Conservation (phyloP, 2,329 filamentous ascomycete species). For the Monilinia polystroma region DNA sequence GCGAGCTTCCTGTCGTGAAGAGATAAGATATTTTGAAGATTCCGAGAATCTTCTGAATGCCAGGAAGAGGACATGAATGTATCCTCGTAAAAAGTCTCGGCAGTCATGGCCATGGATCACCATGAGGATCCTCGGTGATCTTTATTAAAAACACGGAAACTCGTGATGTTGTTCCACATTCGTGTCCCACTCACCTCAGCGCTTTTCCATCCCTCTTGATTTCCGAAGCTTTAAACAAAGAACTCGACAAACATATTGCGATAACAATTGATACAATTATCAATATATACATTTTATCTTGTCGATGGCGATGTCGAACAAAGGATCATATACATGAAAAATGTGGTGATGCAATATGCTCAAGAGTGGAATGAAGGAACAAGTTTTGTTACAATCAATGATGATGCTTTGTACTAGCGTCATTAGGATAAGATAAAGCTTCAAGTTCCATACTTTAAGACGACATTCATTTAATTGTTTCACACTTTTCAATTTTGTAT, state of each 20-base stretch:
- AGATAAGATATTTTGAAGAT: not conserved
- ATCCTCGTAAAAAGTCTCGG: not conserved
- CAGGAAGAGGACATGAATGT: not conserved
- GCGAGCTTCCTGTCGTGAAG: not conserved
- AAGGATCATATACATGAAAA: conserved; percentile 1
- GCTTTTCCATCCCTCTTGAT: conserved; percentile 36
- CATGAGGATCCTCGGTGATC: not conserved
- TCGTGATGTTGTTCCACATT: conserved; percentile 10
- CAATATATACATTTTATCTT: conserved; percentile 30
- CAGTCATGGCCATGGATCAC: not conserved
- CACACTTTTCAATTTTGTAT: not conserved
- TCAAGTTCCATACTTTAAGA: not conserved
- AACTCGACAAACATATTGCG: conserved; percentile 23
- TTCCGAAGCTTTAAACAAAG: conserved; percentile 29
- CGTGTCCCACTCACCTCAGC: conserved; percentile 31
- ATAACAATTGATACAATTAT: conserved; percentile 27
- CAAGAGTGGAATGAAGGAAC: conserved; percentile 11
- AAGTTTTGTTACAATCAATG: too few relatives aligned
- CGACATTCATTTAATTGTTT: not conserved
- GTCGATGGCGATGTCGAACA: not conserved
- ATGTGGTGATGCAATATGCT: conserved; percentile 15
- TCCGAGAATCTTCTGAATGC: not conserved
- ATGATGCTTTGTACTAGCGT: conserved; percentile 7
- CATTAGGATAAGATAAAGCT: not conserved
- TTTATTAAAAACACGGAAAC: not conserved